Percentiles rank a stretch among this genome's conserved stretches.
Conservation (phyloP, 179 eudicot genomes). For the Beta corolliflora region DNA sequence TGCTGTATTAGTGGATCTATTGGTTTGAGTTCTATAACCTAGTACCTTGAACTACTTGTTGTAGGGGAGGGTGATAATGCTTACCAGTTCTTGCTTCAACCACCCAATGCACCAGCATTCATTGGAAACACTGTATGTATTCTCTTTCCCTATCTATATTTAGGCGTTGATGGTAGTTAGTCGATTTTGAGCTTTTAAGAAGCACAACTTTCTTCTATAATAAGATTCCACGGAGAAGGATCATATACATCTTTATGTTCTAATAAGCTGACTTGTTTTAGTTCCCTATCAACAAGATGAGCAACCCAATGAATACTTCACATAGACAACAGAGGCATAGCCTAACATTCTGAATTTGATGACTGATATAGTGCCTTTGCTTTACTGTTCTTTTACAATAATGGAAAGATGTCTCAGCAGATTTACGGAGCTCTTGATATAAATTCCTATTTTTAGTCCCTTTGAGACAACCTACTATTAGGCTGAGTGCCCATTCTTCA, state of each 20-base stretch:
- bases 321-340: not conserved
- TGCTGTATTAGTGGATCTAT: not conserved
- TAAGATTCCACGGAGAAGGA: not conserved
- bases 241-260: not conserved
- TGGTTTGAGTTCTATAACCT: not conserved
- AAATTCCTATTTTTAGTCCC: not conserved
- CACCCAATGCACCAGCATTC: constrained; percentile 86
- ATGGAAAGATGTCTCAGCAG: not conserved
- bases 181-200: not conserved
- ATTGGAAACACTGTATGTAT: constrained; percentile 88
- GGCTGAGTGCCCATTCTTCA: not conserved
- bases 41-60: constrained; percentile 13
- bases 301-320: not conserved
- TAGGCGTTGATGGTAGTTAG: not conserved
- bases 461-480: not conserved
- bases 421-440: not conserved
- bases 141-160: not conserved
- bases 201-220: not conserved
- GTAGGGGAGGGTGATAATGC: constrained; percentile 74
- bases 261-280: not conserved
- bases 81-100: constrained; percentile 93
- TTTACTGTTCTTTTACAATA: not conserved
- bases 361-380: not conserved
- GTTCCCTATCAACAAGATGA: not conserved
- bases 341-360: not conserved